These are phyloP conservation scores for Hypoxylon lienhwacheense DNA, from an alignment of 495 filamentous ascomycete genomes.

Conservation along the genomic window DNA sequence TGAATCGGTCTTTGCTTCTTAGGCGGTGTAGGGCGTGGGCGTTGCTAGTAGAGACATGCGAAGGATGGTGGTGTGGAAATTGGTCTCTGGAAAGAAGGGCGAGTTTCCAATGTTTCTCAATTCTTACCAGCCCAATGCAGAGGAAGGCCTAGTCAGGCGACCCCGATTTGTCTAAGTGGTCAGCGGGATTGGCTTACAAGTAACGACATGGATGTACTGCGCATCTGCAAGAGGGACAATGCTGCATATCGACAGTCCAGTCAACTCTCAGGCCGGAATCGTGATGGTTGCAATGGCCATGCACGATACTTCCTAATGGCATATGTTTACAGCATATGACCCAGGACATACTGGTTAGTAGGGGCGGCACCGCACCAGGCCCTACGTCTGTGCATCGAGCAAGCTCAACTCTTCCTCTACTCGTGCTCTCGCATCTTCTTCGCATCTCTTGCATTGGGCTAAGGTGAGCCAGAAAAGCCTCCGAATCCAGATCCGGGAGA, in stretches of 20 bases:
- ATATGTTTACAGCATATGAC: conserved; percentile 39
- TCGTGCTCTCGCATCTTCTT: conserved; percentile 33
- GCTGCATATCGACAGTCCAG: conserved; percentile 39
- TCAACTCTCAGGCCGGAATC: conserved; percentile 35
- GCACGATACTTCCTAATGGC: conserved; percentile 39
- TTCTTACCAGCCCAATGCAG: conserved; percentile 38
- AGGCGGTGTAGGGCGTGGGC: conserved; percentile 24
- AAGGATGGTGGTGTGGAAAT: conserved; percentile 32
- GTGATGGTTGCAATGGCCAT: conserved; percentile 41
- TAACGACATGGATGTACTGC: conserved; percentile 35
- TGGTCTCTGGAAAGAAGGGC: conserved; percentile 26
- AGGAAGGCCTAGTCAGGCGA: conserved; percentile 39
- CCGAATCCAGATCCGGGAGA: conserved; percentile 31
- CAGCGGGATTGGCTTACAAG: conserved; percentile 41
- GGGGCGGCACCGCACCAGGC: conserved; percentile 21
- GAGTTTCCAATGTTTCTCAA: conserved; percentile 33
- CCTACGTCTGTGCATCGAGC: conserved; percentile 25
- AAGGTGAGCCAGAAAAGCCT: conserved; percentile 34
- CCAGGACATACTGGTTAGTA: conserved; percentile 38
- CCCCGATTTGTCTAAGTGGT: conserved; percentile 41
- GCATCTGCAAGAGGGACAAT: conserved; percentile 39
- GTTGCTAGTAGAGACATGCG: conserved; percentile 7
- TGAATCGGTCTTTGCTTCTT: conserved; percentile 10
- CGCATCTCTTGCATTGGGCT: no score
- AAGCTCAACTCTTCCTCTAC: conserved; percentile 26